Evolutionary conservation across 768 basidiomycete genomes (phyloP).

Genomic region (Cyathus striatus): DNA sequence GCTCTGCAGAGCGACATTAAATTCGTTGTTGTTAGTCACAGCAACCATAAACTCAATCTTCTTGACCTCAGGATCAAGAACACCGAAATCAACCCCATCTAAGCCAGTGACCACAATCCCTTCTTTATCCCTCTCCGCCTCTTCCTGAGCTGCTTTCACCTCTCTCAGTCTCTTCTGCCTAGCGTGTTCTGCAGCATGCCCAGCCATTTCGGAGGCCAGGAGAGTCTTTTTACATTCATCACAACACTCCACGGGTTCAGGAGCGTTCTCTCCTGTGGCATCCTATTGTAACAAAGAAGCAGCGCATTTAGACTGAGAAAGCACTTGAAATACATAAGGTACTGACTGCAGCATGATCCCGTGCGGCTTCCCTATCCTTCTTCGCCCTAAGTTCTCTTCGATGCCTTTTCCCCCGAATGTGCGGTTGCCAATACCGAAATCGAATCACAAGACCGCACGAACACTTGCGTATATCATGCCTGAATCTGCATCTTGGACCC

Average conservation of each 20-base stretch:
- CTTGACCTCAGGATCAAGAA: slow-evolving; percentile 29
- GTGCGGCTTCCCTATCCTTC: neutral
- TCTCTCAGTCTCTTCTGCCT: slow-evolving; percentile 20
- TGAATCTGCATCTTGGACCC: slow-evolving; percentile 20
- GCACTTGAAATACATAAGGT: no score
- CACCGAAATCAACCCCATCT: slow-evolving; percentile 41
- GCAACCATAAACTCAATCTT: slow-evolving; percentile 17
- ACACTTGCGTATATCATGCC: slow-evolving; percentile 32
- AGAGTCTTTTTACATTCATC: slow-evolving; percentile 18
- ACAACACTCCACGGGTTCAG: slow-evolving; percentile 8
- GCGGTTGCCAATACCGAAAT: slow-evolving; percentile 10
- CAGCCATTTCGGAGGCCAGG: slow-evolving; percentile 11
- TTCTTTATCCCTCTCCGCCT: slow-evolving; percentile 42
- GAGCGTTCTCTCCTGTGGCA: neutral
- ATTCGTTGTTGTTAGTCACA: slow-evolving; percentile 14
- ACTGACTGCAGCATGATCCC: neutral
- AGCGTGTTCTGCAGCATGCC: slow-evolving; percentile 24
- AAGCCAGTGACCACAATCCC: slow-evolving; percentile 34
- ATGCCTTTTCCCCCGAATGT: slow-evolving; percentile 25
- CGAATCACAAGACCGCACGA: slow-evolving; percentile 27
- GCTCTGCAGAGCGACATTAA: slow-evolving; percentile 13
- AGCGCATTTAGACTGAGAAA: no score
- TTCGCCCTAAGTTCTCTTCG: slow-evolving; percentile 7
- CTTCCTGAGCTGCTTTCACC: slow-evolving; percentile 27
- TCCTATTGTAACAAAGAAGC: neutral